Evolutionary conservation across 2,329 filamentous ascomycete species (phyloP).

Genomic region (Clathrospora elynae): DNA sequence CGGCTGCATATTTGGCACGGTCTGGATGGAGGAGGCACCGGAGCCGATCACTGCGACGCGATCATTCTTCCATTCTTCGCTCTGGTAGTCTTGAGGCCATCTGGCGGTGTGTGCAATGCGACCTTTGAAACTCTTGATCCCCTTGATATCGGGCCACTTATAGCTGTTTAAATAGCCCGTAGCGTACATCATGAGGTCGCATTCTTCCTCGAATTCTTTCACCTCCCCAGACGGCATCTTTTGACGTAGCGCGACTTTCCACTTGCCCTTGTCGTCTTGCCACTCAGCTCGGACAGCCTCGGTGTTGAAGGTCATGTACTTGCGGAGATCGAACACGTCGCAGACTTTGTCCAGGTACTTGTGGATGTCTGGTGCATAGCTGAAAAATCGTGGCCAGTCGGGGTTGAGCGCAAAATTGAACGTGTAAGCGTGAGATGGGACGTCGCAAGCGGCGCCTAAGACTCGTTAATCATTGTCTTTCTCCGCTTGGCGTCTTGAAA

Average conservation of each 20-base stretch:
- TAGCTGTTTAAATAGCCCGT: slow-evolving; percentile 52
- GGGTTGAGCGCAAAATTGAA: slow-evolving; percentile 54
- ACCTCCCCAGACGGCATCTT: slow-evolving; percentile 40
- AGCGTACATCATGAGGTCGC: slow-evolving; percentile 52
- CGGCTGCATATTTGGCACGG: slow-evolving; percentile 55
- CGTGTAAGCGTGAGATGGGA: slow-evolving; percentile 54
- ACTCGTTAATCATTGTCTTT: background rate
- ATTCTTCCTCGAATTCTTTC: slow-evolving; percentile 51
- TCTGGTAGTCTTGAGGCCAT: slow-evolving; percentile 55
- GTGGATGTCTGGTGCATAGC: slow-evolving; percentile 54
- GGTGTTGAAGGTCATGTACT: slow-evolving; percentile 60
- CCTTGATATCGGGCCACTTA: slow-evolving; percentile 48
- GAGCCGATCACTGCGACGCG: slow-evolving; percentile 54
- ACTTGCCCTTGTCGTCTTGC: slow-evolving; percentile 56
- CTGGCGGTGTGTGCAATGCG: slow-evolving; percentile 51
- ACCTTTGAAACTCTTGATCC: slow-evolving; percentile 54
- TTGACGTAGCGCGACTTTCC: slow-evolving; percentile 57
- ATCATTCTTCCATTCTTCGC: slow-evolving; percentile 50
- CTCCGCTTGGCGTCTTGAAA: no score
- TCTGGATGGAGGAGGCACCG: slow-evolving; percentile 54
- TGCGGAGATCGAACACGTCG: slow-evolving; percentile 55
- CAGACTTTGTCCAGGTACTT: slow-evolving; percentile 57
- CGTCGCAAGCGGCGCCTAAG: slow-evolving; percentile 51
- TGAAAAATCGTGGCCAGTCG: slow-evolving; percentile 56
- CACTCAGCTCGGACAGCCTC: slow-evolving; percentile 56